Conservation (phyloP, 116 monocot species). For the Trichopus zeylanicus region DNA sequence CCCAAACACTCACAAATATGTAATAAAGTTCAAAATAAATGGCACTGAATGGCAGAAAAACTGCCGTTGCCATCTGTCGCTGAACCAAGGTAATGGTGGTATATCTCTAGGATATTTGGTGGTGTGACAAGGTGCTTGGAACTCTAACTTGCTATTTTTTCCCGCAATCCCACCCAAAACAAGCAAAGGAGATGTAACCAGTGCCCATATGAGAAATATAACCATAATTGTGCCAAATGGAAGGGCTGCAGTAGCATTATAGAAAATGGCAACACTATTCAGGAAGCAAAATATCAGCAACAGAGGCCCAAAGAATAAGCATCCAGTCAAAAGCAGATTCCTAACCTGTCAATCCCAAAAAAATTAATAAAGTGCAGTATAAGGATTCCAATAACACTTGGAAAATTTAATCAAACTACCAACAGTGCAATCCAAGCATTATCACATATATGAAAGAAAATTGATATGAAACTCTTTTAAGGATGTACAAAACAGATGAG, state of each 20-base stretch:
- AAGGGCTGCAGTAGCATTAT: constrained; percentile 30
- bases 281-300: constrained; percentile 36
- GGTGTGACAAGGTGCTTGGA: constrained; percentile 53
- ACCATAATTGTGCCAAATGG: constrained; percentile 32
- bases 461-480: too few relatives aligned
- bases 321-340: constrained; percentile 31
- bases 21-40: constrained; percentile 62
- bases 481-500: too few relatives aligned
- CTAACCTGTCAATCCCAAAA: constrained; percentile 15
- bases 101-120: constrained; percentile 69
- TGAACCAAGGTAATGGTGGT: constrained; percentile 53
- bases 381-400: too few relatives aligned
- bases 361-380: too few relatives aligned
- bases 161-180: constrained; percentile 36
- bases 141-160: constrained; percentile 47
- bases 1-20: constrained; percentile 70
- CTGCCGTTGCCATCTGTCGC: constrained; percentile 58
- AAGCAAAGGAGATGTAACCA: constrained; percentile 35
- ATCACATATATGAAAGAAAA: too few relatives aligned
- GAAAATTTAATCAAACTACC: too few relatives aligned
- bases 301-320: constrained; percentile 29
- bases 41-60: constrained; percentile 48
- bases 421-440: too few relatives aligned
- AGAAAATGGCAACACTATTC: constrained; percentile 30
- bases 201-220: constrained; percentile 26